A percentile compares a stretch with the other conserved stretches of the same genome.
phyloP scores from a whole-genome alignment of 345 rosid species.

The Diplotaxis tenuifolia region DNA sequence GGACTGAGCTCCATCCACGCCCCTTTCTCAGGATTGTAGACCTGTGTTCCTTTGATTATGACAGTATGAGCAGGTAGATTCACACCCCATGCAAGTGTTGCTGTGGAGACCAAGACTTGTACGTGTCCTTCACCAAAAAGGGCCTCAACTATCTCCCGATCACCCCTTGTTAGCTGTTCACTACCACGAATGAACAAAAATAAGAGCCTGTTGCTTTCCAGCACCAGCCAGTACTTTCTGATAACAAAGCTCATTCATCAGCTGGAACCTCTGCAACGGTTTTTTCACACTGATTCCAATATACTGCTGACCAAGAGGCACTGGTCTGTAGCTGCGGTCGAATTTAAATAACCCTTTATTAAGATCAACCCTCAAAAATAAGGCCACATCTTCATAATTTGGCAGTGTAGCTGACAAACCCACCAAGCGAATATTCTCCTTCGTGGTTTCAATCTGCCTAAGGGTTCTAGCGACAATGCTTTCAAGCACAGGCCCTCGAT shows the following conservation, averaged over 20 bases:
- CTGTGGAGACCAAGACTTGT: conserved; percentile 90
- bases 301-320: conserved; percentile 88
- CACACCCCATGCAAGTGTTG: conserved; percentile 99
- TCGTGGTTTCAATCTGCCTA: conserved; percentile 88
- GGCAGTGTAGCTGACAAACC: conserved; percentile 95
- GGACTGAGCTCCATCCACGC: conserved; percentile 97
- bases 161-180: conserved; percentile 85
- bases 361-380: conserved; percentile 76
- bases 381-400: conserved; percentile 89
- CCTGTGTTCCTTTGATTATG: conserved; percentile 92
- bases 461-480: conserved; percentile 97
- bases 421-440: conserved; percentile 88
- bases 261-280: conserved; percentile 91
- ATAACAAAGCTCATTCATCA: conserved; percentile 96
- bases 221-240: conserved; percentile 88
- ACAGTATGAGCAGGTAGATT: conserved; percentile 93
- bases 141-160: conserved; percentile 80
- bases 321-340: conserved; percentile 95
- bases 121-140: conserved; percentile 74
- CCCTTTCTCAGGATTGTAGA: conserved; percentile 96
- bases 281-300: conserved; percentile 87
- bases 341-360: conserved; percentile 75
- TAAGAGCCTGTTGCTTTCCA: conserved; percentile 93
- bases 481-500: conserved; percentile 96
- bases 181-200: conserved; percentile 96